Evolutionary conservation across 2,329 filamentous ascomycete genomes (phyloP).

Genomic region (Rhynchosporium graminicola): DNA sequence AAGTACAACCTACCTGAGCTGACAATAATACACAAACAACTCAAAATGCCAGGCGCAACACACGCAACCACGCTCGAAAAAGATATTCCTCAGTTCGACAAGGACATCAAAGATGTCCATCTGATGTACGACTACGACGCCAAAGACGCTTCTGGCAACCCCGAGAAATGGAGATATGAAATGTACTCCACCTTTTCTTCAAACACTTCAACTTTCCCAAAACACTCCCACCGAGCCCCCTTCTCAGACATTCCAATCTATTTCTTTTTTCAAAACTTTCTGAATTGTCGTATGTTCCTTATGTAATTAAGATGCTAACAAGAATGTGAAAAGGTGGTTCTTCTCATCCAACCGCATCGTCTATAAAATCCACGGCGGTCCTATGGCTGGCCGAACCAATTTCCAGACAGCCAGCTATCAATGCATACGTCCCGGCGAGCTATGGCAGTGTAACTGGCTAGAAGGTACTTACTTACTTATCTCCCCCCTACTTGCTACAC

Average conservation of each 20-base stretch:
- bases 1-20: too few species aligned
- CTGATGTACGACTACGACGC: slow-evolving; percentile 59
- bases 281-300: not conserved
- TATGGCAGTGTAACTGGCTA: slow-evolving; percentile 63
- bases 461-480: slow-evolving; percentile 39
- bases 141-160: slow-evolving; percentile 48
- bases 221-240: not conserved
- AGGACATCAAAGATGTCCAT: slow-evolving; percentile 55
- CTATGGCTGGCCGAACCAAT: slow-evolving; percentile 57
- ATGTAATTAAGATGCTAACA: not conserved
- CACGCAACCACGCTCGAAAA: slow-evolving; percentile 22
- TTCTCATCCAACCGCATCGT: slow-evolving; percentile 55
- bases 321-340: slow-evolving; percentile 45
- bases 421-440: slow-evolving; percentile 57
- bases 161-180: slow-evolving; percentile 62
- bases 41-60: slow-evolving; percentile 27
- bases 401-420: slow-evolving; percentile 57
- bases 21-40: not conserved
- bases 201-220: not conserved
- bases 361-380: slow-evolving; percentile 60
- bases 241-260: not conserved
- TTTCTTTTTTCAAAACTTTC: too few species aligned
- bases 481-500: not conserved
- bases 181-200: slow-evolving; percentile 44
- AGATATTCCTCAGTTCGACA: slow-evolving; percentile 44